Percentiles rank a stretch among this genome's conserved stretches.
Evolutionary conservation across 2,329 filamentous ascomycete species (phyloP).

Genomic region (Colletotrichum noveboracense): DNA sequence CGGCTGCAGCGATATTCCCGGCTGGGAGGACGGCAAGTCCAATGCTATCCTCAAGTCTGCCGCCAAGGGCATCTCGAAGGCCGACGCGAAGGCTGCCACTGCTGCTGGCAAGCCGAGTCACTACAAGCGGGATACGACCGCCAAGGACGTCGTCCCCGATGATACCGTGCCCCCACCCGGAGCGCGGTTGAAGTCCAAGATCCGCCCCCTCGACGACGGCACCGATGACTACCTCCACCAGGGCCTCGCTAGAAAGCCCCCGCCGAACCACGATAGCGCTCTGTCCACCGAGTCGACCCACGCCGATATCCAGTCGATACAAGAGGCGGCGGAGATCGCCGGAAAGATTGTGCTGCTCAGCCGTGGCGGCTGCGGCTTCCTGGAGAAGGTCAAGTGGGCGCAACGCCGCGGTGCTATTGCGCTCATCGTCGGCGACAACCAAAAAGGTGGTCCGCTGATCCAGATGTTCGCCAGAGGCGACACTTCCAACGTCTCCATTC

Average conservation of each 20-base stretch:
- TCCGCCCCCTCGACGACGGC: slow-evolving; percentile 59
- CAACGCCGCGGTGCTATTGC: slow-evolving; percentile 88
- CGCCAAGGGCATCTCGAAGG: slow-evolving; percentile 29
- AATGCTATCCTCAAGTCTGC: slow-evolving; percentile 48
- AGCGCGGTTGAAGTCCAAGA: slow-evolving; percentile 29
- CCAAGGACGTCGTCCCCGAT: slow-evolving; percentile 34
- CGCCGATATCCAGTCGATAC: slow-evolving; percentile 79
- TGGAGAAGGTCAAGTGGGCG: slow-evolving; percentile 97
- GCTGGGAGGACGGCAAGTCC: slow-evolving; percentile 73
- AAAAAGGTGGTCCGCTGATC: slow-evolving; percentile 85
- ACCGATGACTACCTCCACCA: slow-evolving; percentile 86
- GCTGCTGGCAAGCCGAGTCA: slow-evolving; percentile 35
- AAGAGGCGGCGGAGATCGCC: slow-evolving; percentile 89
- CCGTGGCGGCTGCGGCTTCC: slow-evolving; percentile 91
- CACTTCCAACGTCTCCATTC: slow-evolving; percentile 93
- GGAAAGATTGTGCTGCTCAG: slow-evolving; percentile 93
- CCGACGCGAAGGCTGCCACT: slow-evolving; percentile 30
- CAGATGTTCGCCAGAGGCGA: slow-evolving; percentile 99
- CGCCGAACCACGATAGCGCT: slow-evolving; percentile 38
- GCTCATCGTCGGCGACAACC: slow-evolving; percentile 92
- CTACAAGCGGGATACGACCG: slow-evolving; percentile 38
- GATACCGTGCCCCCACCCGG: slow-evolving; percentile 25
- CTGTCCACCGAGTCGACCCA: slow-evolving; percentile 55
- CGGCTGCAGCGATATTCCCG: slow-evolving; percentile 92
- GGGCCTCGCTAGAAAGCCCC: slow-evolving; percentile 34